Conservation (phyloP, 176 grass and related monocot genomes). For the Aegilops tauschii region DNA sequence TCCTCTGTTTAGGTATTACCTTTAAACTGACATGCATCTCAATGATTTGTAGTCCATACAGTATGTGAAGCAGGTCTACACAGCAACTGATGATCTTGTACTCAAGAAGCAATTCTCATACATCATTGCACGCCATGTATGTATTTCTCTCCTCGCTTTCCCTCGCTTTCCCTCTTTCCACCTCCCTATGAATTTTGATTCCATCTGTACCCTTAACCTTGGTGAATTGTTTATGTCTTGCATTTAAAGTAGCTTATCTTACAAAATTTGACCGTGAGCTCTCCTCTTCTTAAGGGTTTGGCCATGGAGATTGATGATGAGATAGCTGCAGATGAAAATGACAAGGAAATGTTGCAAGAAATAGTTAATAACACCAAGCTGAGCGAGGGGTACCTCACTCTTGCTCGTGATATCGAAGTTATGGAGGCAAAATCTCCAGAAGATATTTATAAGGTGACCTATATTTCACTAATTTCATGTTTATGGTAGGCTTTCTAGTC, state of each 20-base stretch:
- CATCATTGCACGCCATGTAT: conserved; percentile 88
- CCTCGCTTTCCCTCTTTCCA: not conserved
- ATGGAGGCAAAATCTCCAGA: conserved; percentile 99
- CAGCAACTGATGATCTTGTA: conserved; percentile 66
- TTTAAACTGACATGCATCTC: conserved; percentile 9
- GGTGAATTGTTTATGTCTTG: conserved; percentile 4
- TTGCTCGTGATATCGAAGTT: conserved; percentile 97
- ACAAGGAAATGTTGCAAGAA: conserved; percentile 82
- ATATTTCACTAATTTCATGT: conserved; percentile 12
- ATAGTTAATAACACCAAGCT: conserved; percentile 87
- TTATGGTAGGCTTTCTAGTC: conserved; percentile 16
- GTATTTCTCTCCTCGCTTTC: not conserved
- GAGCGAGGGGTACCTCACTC: conserved; percentile 87
- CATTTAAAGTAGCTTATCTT: not conserved
- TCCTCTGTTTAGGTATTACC: conserved; percentile 6
- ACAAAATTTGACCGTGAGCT: not conserved
- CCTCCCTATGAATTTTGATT: not conserved
- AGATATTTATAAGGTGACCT: conserved; percentile 94
- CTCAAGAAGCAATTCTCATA: conserved; percentile 97
- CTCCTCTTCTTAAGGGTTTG: conserved; percentile 60
- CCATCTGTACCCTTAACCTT: not conserved
- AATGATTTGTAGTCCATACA: conserved; percentile 44
- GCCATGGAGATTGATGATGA: conserved; percentile 86
- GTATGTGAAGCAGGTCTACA: conserved; percentile 91
- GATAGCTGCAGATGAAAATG: conserved; percentile 82